These are phyloP conservation scores for Adansonia gregorii DNA, from an alignment of 441 rosid genomes.

Conservation along the genomic window DNA sequence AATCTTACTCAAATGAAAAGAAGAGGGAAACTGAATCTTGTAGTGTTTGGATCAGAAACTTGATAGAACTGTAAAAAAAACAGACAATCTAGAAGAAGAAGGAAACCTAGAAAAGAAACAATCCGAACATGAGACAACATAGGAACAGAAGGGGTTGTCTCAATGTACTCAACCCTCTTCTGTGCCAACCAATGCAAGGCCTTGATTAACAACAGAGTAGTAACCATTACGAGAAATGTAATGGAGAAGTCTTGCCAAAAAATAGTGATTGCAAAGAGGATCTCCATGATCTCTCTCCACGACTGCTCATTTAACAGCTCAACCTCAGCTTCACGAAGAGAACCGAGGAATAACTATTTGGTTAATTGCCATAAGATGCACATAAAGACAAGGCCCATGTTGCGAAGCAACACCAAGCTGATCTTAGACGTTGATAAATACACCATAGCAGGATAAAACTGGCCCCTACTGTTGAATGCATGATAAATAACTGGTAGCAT, in stretches of 20 bases:
- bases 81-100: constrained; percentile 70
- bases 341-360: constrained; percentile 74
- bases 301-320: constrained; percentile 93
- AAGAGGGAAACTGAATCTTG: constrained; percentile 94
- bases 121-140: constrained; percentile 75
- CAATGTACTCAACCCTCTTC: constrained; percentile 91
- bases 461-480: constrained; percentile 89
- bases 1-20: constrained; percentile 92
- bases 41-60: constrained; percentile 64
- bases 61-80: constrained; percentile 76
- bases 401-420: constrained; percentile 78
- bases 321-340: constrained; percentile 90
- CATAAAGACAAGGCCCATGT: constrained; percentile 88
- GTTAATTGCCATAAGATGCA: constrained; percentile 81
- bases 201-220: constrained; percentile 70
- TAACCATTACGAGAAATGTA: constrained; percentile 82
- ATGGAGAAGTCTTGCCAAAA: constrained; percentile 92
- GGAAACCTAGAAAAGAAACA: constrained; percentile 85
- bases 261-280: constrained; percentile 90
- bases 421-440: constrained; percentile 89
- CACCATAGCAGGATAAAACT: constrained; percentile 89
- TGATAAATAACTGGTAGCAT: constrained; percentile 72
- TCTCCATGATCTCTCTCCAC: constrained; percentile 96
- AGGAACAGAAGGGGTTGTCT: constrained; percentile 89
- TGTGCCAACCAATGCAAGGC: constrained; percentile 96